These are phyloP conservation scores for Colletotrichum brevisporum DNA, from an alignment of 2,329 filamentous ascomycete species.

Conservation along the genomic window DNA sequence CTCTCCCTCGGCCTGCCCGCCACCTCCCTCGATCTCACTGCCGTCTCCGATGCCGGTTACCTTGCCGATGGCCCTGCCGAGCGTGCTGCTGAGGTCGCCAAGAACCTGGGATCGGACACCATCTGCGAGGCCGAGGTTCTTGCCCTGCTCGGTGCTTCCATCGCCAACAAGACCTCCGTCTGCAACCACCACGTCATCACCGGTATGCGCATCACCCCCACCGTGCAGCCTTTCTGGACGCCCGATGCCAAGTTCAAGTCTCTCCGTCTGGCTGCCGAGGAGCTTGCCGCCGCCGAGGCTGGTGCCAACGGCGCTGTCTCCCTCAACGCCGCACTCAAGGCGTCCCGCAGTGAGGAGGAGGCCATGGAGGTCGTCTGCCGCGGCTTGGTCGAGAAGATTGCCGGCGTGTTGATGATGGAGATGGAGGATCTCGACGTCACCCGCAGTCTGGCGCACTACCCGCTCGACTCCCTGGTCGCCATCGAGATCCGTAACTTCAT, in stretches of 20 bases:
- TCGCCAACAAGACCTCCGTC: conserved; percentile 57
- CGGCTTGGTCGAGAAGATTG: conserved; percentile 63
- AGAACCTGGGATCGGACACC: conserved; percentile 63
- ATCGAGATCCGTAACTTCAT: conserved; percentile 67
- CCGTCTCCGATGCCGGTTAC: conserved; percentile 65
- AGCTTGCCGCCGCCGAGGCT: conserved; percentile 53
- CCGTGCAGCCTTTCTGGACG: conserved; percentile 66
- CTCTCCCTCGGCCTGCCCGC: conserved; percentile 57
- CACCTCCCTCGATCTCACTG: conserved; percentile 66
- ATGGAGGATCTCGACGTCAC: conserved; percentile 63
- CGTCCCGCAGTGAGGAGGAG: conserved; percentile 58
- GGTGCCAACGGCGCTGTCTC: conserved; percentile 49
- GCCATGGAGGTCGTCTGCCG: conserved; percentile 60
- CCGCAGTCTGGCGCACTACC: conserved; percentile 55
- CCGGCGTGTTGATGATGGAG: conserved; percentile 64
- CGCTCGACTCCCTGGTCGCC: conserved; percentile 63
- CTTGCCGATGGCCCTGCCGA: conserved; percentile 61
- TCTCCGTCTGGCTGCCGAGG: conserved; percentile 58
- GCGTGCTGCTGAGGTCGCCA: conserved; percentile 61
- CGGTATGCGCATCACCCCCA: conserved; percentile 64
- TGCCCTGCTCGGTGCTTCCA: conserved; percentile 65
- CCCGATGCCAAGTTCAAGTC: conserved; percentile 68
- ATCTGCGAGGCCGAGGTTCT: conserved; percentile 69
- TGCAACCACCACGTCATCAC: conserved; percentile 68
- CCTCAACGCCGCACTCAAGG: conserved; percentile 60